phyloP scores from a whole-genome alignment of 257 asterid genomes.

The Nicotiana tomentosiformis region DNA sequence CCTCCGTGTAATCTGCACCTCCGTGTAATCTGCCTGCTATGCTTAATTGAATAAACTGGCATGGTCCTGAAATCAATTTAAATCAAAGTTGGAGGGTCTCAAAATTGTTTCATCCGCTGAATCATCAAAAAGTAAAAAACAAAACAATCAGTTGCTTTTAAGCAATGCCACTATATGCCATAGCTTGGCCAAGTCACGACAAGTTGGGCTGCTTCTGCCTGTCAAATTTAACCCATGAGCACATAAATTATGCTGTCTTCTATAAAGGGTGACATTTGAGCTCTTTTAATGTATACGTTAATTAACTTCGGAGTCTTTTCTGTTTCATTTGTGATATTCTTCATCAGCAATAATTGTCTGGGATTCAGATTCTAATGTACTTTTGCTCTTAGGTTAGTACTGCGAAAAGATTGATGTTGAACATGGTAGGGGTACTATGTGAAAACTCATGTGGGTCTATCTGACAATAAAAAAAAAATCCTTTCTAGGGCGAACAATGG shows the following conservation, averaged over 20 bases:
- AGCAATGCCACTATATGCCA: background rate
- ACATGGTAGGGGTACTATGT: background rate
- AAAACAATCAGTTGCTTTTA: background rate
- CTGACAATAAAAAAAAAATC: background rate
- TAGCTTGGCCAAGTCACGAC: background rate
- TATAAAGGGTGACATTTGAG: background rate
- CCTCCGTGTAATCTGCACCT: background rate
- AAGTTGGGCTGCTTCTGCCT: background rate
- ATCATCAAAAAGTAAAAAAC: background rate
- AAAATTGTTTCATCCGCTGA: background rate
- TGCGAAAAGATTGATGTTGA: background rate
- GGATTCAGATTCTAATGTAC: background rate
- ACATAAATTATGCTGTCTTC: background rate
- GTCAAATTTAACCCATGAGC: background rate
- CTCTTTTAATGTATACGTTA: background rate
- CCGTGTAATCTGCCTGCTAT: background rate
- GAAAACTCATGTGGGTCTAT: background rate
- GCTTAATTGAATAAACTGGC: background rate
- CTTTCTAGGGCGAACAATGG: constrained; percentile 90
- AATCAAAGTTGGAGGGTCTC: background rate
- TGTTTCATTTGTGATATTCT: background rate
- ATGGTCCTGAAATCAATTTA: background rate
- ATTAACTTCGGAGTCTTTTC: background rate
- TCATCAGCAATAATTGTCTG: background rate
- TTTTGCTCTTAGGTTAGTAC: background rate